phyloP scores from a whole-genome alignment of 805 yeast genomes.

The Candida caryicola region DNA sequence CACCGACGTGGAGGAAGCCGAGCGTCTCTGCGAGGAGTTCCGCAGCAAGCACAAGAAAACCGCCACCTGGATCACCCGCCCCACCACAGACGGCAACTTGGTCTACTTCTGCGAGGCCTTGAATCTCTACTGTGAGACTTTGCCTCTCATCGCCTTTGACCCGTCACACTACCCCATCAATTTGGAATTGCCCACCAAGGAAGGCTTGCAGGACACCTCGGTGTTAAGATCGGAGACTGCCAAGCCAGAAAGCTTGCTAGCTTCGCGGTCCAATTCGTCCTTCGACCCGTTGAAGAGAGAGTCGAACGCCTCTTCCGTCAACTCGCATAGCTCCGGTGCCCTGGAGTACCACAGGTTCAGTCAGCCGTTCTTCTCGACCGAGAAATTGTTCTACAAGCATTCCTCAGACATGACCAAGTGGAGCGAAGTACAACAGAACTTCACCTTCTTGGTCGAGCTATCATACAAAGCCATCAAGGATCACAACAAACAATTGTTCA shows the following conservation, averaged over 20 bases:
- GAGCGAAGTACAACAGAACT: constrained; percentile 51
- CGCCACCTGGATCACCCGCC: constrained; percentile 58
- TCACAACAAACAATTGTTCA: constrained; percentile 50
- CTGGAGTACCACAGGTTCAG: constrained; percentile 41
- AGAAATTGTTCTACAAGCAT: constrained; percentile 53
- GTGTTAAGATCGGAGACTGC: constrained; percentile 10
- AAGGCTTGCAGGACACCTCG: constrained; percentile 19
- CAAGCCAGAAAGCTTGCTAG: constrained; percentile 3
- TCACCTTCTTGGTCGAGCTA: constrained; percentile 47
- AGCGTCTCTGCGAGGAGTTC: constrained; percentile 23
- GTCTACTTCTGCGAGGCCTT: constrained; percentile 61
- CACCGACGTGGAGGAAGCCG: constrained; percentile 28
- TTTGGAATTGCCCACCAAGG: constrained; percentile 26
- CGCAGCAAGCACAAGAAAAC: constrained; percentile 15
- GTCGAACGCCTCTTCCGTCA: constrained; percentile 33
- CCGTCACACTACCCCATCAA: constrained; percentile 18
- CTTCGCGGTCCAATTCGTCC: constrained; percentile 8
- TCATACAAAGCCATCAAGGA: constrained; percentile 51
- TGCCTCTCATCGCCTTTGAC: constrained; percentile 47
- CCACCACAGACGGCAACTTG: constrained; percentile 53
- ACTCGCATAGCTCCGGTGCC: constrained; percentile 23
- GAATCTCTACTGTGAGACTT: constrained; percentile 54
- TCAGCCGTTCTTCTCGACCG: constrained; percentile 40
- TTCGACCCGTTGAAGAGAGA: constrained; percentile 37
- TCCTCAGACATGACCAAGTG: constrained; percentile 59